Base-by-base conservation (phyloP, 2,329 filamentous ascomycete species). In the Cucurbitaria berberidis region DNA sequence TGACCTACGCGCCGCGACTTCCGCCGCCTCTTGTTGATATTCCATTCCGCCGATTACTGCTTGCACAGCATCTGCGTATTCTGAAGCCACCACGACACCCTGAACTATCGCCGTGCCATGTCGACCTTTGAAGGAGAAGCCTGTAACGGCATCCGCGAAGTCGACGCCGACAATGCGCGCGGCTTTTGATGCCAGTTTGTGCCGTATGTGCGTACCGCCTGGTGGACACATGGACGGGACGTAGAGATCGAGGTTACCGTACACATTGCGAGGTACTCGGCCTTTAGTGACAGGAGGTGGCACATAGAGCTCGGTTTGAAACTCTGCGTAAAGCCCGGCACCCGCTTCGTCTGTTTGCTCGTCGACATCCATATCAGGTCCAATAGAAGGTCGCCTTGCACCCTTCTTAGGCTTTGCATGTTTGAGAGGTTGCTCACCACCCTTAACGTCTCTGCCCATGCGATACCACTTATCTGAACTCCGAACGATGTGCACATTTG, bases 381-480 rank as follows among this genome's bases (percentile, higher is more conserved):
- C 59, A 16, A 74, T 43, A 1, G 70, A 71, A 7, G 57, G 44
- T 8, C 60, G 60, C 42, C 62, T 52, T 19, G 9, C 16, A 2
- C 53, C 57, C 52, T 68, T 74, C 48, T 70, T 77, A 27, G 64
- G 72, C 73, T 39, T 74, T 29, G 80, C 74, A 69, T 88, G 88
- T 70, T 96, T 98, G 13, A 90, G 82, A 0, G 95, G 91, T 50
- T 95, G 88, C 71, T 96, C 90, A 13, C 89, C 86, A 13, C 63
- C 61, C 39, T 86, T 90, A 7, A 99, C 85, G 59, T 92, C 88
- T 22, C 91, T 83, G 0, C 95, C 95, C 54, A 93, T 77, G 2
- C 93, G 86, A 73, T 95, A 97, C 96, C 95, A 99, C 59, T 89
- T 91, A 62, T 96, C 91, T 3, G 86, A 87, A 57, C 87, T 96